Evolutionary conservation across 495 filamentous ascomycete species (phyloP), one percentile per base, ranked within the genome.

Genomic region (Poronia punctata): DNA sequence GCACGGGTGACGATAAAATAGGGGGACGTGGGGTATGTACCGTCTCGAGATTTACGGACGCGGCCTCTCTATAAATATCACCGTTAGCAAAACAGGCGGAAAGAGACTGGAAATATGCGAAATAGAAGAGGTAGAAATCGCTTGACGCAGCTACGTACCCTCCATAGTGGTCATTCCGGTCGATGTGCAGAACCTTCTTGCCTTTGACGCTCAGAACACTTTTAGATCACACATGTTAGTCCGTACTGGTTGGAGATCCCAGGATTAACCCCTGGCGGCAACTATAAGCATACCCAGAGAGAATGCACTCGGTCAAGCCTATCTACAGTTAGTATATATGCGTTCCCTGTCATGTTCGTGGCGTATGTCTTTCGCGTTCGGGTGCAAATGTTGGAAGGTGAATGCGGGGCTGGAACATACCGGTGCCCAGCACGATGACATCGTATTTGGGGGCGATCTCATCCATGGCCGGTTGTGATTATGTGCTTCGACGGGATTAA

Each of bases 81-180:
- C 29, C 26, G 34, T 62, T 57, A 66, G 49, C 45, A 34, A n/a
- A n/a, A n/a, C 30, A 26, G 15, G 36, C 31, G 15, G 15, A 31
- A 8, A 12, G 17, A 19, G n/a, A 8, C 3, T 3, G 35, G 9
- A n/a, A 16, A 28, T 19, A 56, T 11, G 38, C 15, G 24, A 24
- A 22, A 25, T 27, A 26, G 37, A 15, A 23, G n/a, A 9, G 4
- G 7, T 4, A 12, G 20, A 19, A 12, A 58, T 46, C 40, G 40
- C 35, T 35, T 29, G 32, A 27, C 35, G 34, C 31, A 32, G 27
- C 22, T 36, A 77, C 85, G 48, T 64, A 94, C 89, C 88, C 93
- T 75, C 92, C 92, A 64, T 98, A 98, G 70, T 97, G 88, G 59
- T 95, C 89, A 64, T 97, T 97, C 65, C 92, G 83, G 67, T 98